Base-by-base conservation (phyloP, 1,284 basidiomycete species). In the Microstroma glucosiphilum region DNA sequence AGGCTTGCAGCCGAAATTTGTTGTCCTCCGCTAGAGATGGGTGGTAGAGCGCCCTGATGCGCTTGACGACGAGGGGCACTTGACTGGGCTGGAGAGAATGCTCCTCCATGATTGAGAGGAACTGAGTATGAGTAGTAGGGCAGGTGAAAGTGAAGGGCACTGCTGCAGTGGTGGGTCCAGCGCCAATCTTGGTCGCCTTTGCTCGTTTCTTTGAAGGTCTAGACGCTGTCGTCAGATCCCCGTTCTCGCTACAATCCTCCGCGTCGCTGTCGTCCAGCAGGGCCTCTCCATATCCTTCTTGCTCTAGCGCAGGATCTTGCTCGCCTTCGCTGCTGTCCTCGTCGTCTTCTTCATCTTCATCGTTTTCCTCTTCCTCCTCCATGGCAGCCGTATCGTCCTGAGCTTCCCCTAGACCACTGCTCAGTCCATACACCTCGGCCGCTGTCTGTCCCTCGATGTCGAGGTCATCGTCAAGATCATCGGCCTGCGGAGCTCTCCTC, bases 91-190 rank as follows among this genome's bases (percentile, higher is more conserved):
- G 61, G 49, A 76, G 70, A 6, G 84, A 81, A 21, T 93, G 77
- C 43, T 83, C 83, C 21, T 89, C 86, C 1, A 96, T 78, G 17
- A 94, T 87, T 21, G 89, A 86, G 49, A 96, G 84, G 69, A 98
- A 89, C 66, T 96, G 91, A 57, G 90, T 89, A 70, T 97, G 91
- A 1, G 83, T 87, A 6, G 85, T 80, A 0, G 96, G 96, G 74
- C 92, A 96, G 26, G 89, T 84, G 80, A 96, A 98, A 0, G 90
- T 96, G 79, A 86, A 98, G 0, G 94, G 93, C 1, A 97, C 6
- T 25, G 58, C 58, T 15, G 26, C 42, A 17, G 37, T 51, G 12
- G 17, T 40, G 15, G 42, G 21, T 2, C 11, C 30, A 23, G 41
- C 13, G 21, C 23, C 21, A 25, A n/a, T 40, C 30, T 13, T 49